Evolutionary conservation across 2,329 filamentous ascomycete genomes (phyloP).

Genomic region (Botryosphaeria dothidea): DNA sequence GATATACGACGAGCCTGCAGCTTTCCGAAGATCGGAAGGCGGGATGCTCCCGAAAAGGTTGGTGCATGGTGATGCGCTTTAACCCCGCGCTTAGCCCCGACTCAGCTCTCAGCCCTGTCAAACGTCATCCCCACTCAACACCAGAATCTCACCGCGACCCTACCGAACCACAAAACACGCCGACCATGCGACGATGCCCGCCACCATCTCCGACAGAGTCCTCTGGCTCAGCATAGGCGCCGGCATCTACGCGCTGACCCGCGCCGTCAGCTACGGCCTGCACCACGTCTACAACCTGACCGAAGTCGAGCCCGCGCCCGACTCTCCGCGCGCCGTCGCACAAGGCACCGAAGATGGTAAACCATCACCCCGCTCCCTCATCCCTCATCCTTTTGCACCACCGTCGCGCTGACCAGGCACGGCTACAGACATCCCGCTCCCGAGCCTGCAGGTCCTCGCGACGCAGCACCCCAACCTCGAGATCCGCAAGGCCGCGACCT

Average conservation of each 20-base stretch:
- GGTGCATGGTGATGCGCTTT: neutral
- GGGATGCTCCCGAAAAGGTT: too few relatives aligned
- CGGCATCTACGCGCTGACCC: slow-evolving; percentile 60
- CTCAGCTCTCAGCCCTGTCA: neutral
- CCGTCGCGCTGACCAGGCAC: slow-evolving; percentile 50
- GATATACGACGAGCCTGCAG: too few relatives aligned
- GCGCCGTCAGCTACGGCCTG: slow-evolving; percentile 60
- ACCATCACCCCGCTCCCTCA: slow-evolving; percentile 35
- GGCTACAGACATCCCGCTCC: slow-evolving; percentile 39
- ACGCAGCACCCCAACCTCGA: slow-evolving; percentile 42
- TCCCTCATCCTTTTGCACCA: slow-evolving; percentile 42
- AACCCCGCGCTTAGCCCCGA: slow-evolving; percentile 5
- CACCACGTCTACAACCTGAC: slow-evolving; percentile 63
- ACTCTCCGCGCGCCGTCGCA: slow-evolving; percentile 47
- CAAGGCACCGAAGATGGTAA: slow-evolving; percentile 69
- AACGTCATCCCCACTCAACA: slow-evolving; percentile 3
- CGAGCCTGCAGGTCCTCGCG: slow-evolving; percentile 43
- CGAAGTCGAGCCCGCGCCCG: slow-evolving; percentile 66
- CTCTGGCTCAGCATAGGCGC: slow-evolving; percentile 52
- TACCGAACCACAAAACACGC: neutral
- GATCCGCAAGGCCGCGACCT: slow-evolving; percentile 37
- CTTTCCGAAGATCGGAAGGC: too few relatives aligned
- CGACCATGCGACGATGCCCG: slow-evolving; percentile 31
- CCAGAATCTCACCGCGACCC: neutral
- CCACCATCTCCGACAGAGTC: slow-evolving; percentile 45